A percentile compares a stretch with the other conserved stretches of the same genome.
Evolutionary conservation across 805 yeast species (phyloP).

Genomic region (Kazachstania martiniae): DNA sequence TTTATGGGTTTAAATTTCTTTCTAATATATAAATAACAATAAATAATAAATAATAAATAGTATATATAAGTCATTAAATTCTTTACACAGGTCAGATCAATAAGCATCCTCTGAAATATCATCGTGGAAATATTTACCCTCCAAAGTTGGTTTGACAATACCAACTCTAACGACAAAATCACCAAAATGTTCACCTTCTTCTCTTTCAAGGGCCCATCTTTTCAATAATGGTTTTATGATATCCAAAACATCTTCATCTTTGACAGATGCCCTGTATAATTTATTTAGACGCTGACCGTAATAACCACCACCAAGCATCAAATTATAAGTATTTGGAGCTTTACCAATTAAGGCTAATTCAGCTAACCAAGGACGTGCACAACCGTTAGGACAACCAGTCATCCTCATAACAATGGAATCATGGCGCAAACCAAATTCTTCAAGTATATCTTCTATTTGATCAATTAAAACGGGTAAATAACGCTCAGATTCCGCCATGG

Average conservation of each 20-base stretch:
- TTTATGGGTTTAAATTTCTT: too few relatives aligned
- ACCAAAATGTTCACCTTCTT: conserved; percentile 90
- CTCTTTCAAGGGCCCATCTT: conserved; percentile 87
- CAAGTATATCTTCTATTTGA: conserved; percentile 77
- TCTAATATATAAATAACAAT: conserved; percentile 2
- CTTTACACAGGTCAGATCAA: conserved; percentile 1
- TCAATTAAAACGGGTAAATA: conserved; percentile 67
- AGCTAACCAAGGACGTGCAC: conserved; percentile 97
- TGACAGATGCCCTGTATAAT: conserved; percentile 75
- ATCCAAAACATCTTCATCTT: conserved; percentile 76
- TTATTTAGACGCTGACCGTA: conserved; percentile 89
- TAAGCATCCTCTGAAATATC: conserved; percentile 72
- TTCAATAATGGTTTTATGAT: conserved; percentile 79
- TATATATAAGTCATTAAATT: conserved; percentile 3
- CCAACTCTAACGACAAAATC: conserved; percentile 83
- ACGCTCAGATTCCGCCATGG: conserved; percentile 97
- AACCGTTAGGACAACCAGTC: conserved; percentile 99
- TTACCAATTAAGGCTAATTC: conserved; percentile 94
- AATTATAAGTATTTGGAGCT: conserved; percentile 85
- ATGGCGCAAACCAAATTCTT: conserved; percentile 86
- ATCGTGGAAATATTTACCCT: conserved; percentile 92
- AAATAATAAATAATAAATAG: conserved; percentile 3
- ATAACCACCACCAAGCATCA: conserved; percentile 93
- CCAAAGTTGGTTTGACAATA: conserved; percentile 77
- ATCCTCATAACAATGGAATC: conserved; percentile 93